Evolutionary conservation across 1,139 yeast species (phyloP).

Genomic region (Kodamaea ohmeri): DNA sequence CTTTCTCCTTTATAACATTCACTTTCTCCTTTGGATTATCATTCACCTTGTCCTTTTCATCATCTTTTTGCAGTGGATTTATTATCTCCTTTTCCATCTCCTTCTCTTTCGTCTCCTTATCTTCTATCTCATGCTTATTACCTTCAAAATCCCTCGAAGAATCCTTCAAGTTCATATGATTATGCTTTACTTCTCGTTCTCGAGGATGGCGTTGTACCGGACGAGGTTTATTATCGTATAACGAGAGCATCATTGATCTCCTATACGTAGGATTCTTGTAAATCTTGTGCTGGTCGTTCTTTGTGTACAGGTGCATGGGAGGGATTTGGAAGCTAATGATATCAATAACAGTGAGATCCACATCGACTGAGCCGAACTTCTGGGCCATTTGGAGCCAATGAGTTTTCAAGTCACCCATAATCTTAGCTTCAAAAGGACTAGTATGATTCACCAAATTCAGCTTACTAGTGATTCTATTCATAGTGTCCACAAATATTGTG

Average conservation of each 20-base stretch:
- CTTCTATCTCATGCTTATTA: constrained; percentile 1
- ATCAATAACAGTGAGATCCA: constrained; percentile 25
- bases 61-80: constrained; percentile 1
- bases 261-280: constrained; percentile 52
- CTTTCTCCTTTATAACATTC: too few species aligned
- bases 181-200: constrained; percentile 23
- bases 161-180: constrained; percentile 42
- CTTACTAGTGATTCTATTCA: constrained; percentile 45
- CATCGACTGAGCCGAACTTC: constrained; percentile 33
- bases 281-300: constrained; percentile 34
- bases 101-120: background rate
- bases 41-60: background rate
- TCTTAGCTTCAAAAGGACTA: constrained; percentile 41
- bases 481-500: constrained; percentile 42
- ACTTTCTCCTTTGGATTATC: background rate
- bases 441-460: constrained; percentile 24
- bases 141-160: constrained; percentile 40
- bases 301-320: constrained; percentile 1
- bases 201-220: too few species aligned
- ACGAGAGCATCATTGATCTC: constrained; percentile 54
- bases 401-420: constrained; percentile 41
- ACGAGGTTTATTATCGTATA: constrained; percentile 41
- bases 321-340: constrained; percentile 30
- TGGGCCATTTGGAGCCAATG: constrained; percentile 39
- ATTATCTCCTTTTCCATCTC: constrained; percentile 1